phyloP scores from a whole-genome alignment of 345 rosid species.

The Angophora floribunda region DNA sequence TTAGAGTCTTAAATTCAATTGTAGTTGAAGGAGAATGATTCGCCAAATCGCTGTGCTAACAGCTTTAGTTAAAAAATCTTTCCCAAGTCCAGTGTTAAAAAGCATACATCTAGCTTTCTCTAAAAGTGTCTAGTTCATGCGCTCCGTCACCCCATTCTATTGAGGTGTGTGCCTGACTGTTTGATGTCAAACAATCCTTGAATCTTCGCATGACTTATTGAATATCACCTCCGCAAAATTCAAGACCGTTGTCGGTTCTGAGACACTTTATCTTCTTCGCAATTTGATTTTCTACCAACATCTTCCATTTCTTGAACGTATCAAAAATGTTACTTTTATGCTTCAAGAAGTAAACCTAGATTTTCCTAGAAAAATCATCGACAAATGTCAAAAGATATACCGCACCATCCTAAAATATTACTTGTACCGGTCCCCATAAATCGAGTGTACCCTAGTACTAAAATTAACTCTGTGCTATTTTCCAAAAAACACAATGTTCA shows the following conservation, averaged over 20 bases:
- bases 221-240: neutral
- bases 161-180: rapidly evolving
- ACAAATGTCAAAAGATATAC: neutral
- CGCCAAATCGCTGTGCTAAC: neutral
- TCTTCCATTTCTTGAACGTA: neutral
- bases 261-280: neutral
- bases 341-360: neutral
- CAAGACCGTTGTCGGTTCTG: rapidly evolving
- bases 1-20: neutral
- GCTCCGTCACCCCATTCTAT: rapidly evolving
- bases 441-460: rapidly evolving
- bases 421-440: neutral
- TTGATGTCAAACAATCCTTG: neutral
- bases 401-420: neutral
- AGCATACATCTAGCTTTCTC: neutral
- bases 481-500: rapidly evolving
- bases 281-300: neutral
- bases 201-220: neutral
- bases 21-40: rapidly evolving
- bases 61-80: neutral
- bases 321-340: rapidly evolving
- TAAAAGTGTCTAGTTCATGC: neutral
- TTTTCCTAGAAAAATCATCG: no score
- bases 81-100: neutral
- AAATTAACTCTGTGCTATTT: rapidly evolving